phyloP scores from a whole-genome alignment of 2,329 filamentous ascomycete genomes.

The Aspergillus tubingensis region DNA sequence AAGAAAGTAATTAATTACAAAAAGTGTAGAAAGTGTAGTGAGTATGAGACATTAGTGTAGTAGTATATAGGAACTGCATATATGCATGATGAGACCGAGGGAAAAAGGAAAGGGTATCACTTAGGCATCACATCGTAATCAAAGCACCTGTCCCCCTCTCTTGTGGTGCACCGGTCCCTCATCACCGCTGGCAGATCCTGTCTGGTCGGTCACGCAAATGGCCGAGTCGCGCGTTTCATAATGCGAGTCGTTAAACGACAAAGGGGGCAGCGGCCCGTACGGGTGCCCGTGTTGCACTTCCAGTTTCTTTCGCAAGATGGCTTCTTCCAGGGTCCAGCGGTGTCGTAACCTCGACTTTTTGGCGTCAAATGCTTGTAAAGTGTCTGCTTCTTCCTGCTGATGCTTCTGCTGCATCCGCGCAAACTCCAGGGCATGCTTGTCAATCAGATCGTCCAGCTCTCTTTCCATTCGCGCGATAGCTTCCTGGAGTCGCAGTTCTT shows the following conservation, averaged over 20 bases:
- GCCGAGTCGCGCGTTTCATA: constrained; percentile 33
- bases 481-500: constrained; percentile 45
- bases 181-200: constrained; percentile 15
- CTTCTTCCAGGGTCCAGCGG: constrained; percentile 47
- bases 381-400: constrained; percentile 34
- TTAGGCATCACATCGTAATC: constrained; percentile 28
- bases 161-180: constrained; percentile 18
- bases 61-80: constrained; percentile 4
- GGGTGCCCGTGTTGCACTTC: constrained; percentile 38
- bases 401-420: constrained; percentile 39
- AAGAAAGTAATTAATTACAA: constrained; percentile 19
- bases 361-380: constrained; percentile 34
- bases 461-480: constrained; percentile 42
- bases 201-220: constrained; percentile 27
- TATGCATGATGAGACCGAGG: constrained; percentile 18
- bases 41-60: constrained; percentile 2
- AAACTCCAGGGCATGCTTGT: constrained; percentile 35
- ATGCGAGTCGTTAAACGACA: constrained; percentile 34
- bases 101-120: constrained; percentile 29
- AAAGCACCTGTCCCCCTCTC: constrained; percentile 19
- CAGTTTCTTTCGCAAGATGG: constrained; percentile 42
- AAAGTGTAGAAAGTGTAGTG: constrained; percentile 1
- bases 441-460: constrained; percentile 39
- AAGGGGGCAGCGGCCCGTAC: constrained; percentile 43
- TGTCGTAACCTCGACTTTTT: constrained; percentile 39